Evolutionary conservation across 2,329 filamentous ascomycete species (phyloP).

Genomic region (Ophiostoma ulmi): DNA sequence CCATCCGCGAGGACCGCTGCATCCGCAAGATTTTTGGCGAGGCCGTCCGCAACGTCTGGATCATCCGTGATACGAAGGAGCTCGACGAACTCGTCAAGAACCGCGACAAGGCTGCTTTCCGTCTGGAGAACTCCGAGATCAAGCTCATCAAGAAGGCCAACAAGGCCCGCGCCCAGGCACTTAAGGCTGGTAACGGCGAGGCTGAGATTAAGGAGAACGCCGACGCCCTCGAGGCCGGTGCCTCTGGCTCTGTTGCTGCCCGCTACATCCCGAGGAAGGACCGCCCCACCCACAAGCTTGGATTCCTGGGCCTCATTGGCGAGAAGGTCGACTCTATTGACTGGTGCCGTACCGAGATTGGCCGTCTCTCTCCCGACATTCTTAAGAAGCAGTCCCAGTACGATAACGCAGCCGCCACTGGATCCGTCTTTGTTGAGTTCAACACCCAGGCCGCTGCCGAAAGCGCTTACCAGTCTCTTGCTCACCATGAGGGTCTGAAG

Average conservation of each 20-base stretch:
- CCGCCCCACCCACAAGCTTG: conserved; percentile 69
- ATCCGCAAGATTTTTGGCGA: conserved; percentile 77
- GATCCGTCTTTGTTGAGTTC: conserved; percentile 89
- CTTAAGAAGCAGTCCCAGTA: conserved; percentile 64
- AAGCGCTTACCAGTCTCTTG: conserved; percentile 75
- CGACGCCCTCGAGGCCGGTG: conserved; percentile 51
- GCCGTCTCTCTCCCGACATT: conserved; percentile 67
- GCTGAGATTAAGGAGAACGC: conserved; percentile 26
- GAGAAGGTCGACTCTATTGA: conserved; percentile 93
- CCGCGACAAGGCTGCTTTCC: conserved; percentile 71
- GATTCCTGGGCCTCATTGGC: conserved; percentile 64
- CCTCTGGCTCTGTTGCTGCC: conserved; percentile 65
- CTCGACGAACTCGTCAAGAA: conserved; percentile 77
- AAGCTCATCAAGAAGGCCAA: conserved; percentile 78
- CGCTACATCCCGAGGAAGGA: conserved; percentile 70
- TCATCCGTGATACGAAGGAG: conserved; percentile 69
- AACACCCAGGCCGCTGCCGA: conserved; percentile 77
- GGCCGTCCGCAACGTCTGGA: conserved; percentile 77
- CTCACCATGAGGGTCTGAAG: conserved; percentile 80
- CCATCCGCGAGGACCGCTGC: conserved; percentile 71
- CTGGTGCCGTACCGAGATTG: conserved; percentile 75
- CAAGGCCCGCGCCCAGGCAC: conserved; percentile 60
- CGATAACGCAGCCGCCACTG: conserved; percentile 56
- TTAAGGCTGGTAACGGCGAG: conserved; percentile 40
- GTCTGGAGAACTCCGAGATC: conserved; percentile 81